These are phyloP conservation scores for Dichotomocladium elegans DNA, from an alignment of 371 early-diverging fungal species.

Conservation along the genomic window DNA sequence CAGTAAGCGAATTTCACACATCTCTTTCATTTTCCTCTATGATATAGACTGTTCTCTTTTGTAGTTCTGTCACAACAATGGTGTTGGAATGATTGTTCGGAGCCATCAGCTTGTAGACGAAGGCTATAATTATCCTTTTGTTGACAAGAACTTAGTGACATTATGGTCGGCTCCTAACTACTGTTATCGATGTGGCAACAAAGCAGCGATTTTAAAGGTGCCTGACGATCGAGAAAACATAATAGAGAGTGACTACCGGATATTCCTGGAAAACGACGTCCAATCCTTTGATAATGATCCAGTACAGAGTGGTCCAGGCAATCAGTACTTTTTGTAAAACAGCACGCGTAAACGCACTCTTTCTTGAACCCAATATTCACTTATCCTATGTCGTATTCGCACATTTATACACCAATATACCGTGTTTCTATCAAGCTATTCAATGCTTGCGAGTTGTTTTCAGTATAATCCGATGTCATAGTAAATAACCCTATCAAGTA, in stretches of 20 bases:
- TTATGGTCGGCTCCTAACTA: constrained; percentile 99
- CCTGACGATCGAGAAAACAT: constrained; percentile 77
- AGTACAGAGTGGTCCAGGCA: constrained; percentile 33
- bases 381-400: too few species aligned
- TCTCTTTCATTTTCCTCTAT: not conserved
- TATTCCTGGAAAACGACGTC: constrained; percentile 78
- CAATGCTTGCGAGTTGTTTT: too few species aligned
- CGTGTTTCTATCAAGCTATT: too few species aligned
- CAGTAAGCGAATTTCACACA: constrained; percentile 14
- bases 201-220: constrained; percentile 95
- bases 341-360: too few species aligned
- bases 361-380: too few species aligned
- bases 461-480: too few species aligned
- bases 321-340: constrained; percentile 32
- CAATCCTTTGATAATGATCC: constrained; percentile 30
- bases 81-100: constrained; percentile 88
- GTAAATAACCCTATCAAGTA: too few species aligned
- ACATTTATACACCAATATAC: too few species aligned
- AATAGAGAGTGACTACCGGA: constrained; percentile 71
- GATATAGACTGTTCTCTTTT: not conserved
- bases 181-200: constrained; percentile 99
- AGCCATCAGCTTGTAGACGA: constrained; percentile 98
- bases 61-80: constrained; percentile 96
- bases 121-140: constrained; percentile 97
- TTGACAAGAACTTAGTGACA: constrained; percentile 96